These are phyloP conservation scores for Myxozyma sirexii DNA, from an alignment of 805 yeast species.

Conservation along the genomic window DNA sequence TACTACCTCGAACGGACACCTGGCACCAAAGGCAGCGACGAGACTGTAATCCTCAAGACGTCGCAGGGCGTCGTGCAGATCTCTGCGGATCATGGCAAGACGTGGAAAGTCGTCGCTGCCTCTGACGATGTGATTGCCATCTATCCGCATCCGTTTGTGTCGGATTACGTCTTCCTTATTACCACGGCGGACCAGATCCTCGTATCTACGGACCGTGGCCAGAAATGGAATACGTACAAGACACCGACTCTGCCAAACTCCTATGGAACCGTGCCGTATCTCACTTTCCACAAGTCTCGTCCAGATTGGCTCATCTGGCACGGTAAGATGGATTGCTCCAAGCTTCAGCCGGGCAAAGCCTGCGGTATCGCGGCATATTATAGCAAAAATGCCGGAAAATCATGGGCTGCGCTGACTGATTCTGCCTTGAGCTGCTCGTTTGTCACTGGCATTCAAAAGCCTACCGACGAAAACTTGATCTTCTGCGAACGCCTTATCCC, in stretches of 20 bases:
- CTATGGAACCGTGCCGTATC: constrained; percentile 43
- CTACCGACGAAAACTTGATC: constrained; percentile 55
- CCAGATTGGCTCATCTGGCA: constrained; percentile 66
- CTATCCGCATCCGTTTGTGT: constrained; percentile 61
- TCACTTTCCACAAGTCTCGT: constrained; percentile 65
- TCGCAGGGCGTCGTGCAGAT: constrained; percentile 55
- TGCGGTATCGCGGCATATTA: constrained; percentile 65
- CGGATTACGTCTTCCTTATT: constrained; percentile 58
- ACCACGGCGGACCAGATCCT: constrained; percentile 56
- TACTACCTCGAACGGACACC: constrained; percentile 61
- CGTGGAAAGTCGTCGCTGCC: constrained; percentile 49
- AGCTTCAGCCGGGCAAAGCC: constrained; percentile 45
- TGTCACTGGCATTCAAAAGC: constrained; percentile 57
- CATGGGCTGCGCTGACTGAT: constrained; percentile 58
- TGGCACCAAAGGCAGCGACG: constrained; percentile 51
- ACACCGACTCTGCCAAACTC: constrained; percentile 50
- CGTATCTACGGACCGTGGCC: constrained; percentile 69
- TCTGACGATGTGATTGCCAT: constrained; percentile 55
- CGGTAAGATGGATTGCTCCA: constrained; percentile 61
- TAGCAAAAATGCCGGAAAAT: constrained; percentile 68
- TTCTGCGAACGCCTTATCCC: constrained; percentile 56
- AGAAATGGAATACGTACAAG: constrained; percentile 50
- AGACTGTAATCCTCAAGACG: constrained; percentile 66
- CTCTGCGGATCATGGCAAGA: constrained; percentile 70
- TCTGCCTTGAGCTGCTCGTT: constrained; percentile 65